Evolutionary conservation across 768 basidiomycete species (phyloP).

Genomic region (Exidia glandulosa): DNA sequence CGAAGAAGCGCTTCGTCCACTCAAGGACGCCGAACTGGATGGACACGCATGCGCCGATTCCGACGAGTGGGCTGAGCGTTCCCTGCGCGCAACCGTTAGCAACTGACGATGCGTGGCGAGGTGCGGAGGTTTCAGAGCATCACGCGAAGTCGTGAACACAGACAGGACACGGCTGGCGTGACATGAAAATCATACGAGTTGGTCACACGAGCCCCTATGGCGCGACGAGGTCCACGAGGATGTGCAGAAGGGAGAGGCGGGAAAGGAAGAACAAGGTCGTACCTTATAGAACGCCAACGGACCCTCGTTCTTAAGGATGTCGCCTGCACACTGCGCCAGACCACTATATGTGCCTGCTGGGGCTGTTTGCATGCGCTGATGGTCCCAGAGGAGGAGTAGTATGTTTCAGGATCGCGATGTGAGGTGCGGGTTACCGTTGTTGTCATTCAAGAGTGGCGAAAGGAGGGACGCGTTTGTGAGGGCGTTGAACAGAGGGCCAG

Average conservation of each 20-base stretch:
- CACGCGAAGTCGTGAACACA: too few species aligned
- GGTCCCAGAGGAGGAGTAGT: too few species aligned
- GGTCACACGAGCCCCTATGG: too few species aligned
- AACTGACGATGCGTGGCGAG: neutral
- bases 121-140: too few species aligned
- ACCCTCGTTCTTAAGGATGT: conserved; percentile 83
- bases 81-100: conserved; percentile 40
- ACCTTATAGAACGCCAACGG: conserved; percentile 95
- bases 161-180: too few species aligned
- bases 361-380: conserved; percentile 87
- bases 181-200: too few species aligned
- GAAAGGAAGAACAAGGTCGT: conserved; percentile 1
- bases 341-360: conserved; percentile 80
- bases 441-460: too few species aligned
- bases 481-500: too few species aligned
- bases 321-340: conserved; percentile 83
- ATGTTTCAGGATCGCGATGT: too few species aligned
- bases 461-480: too few species aligned
- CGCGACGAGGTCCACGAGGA: too few species aligned
- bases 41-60: conserved; percentile 89
- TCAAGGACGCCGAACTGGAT: conserved; percentile 93
- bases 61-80: conserved; percentile 78
- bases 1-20: conserved; percentile 71
- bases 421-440: too few species aligned
- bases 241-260: neutral